These are phyloP conservation scores for Zostera marina DNA, from an alignment of 116 monocot genomes.

Conservation along the genomic window DNA sequence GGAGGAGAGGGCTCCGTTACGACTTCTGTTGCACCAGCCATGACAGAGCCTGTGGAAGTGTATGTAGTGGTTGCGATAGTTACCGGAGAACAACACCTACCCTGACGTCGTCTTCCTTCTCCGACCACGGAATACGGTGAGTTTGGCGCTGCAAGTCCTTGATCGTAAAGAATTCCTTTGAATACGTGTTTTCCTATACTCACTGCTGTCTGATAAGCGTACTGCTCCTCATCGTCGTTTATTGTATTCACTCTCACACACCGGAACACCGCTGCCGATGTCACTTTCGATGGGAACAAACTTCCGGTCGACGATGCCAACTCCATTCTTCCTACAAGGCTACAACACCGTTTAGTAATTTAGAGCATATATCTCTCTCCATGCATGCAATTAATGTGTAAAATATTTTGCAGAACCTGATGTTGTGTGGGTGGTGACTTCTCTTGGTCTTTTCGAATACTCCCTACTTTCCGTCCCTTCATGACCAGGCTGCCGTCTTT, in stretches of 20 bases:
- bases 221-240: constrained; percentile 61
- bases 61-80: neutral
- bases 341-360: neutral
- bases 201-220: constrained; percentile 83
- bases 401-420: constrained; percentile 16
- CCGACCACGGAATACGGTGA: neutral
- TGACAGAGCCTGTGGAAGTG: neutral
- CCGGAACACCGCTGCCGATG: constrained; percentile 75
- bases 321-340: constrained; percentile 17
- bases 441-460: constrained; percentile 46
- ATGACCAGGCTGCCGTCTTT: constrained; percentile 48
- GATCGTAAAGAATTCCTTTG: constrained; percentile 81
- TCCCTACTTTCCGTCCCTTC: constrained; percentile 8
- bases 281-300: constrained; percentile 74
- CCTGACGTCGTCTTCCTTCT: constrained; percentile 11
- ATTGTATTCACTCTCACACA: constrained; percentile 70
- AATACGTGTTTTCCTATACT: constrained; percentile 89
- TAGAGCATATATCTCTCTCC: neutral
- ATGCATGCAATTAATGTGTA: neutral
- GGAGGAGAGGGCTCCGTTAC: constrained; percentile 31
- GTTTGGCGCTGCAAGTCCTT: constrained; percentile 38
- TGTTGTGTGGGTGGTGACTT: constrained; percentile 20
- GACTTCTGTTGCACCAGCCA: neutral
- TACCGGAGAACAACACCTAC: constrained; percentile 21
- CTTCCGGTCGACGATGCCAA: constrained; percentile 7